Conservation (phyloP, 2,329 filamentous ascomycete species). For the Aspergillus piperis region DNA sequence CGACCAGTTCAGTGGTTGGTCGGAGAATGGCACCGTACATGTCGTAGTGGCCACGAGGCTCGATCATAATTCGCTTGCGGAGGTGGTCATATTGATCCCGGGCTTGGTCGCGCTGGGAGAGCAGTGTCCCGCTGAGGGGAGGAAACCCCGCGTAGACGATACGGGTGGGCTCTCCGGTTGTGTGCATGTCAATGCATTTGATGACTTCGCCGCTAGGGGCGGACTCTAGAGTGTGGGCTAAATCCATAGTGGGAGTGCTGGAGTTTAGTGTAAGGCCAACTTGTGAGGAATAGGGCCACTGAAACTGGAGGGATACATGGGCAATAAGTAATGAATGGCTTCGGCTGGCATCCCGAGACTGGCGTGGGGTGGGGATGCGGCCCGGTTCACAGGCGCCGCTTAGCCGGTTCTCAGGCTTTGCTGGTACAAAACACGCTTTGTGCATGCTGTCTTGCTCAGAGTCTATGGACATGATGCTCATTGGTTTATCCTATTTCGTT, state of each 20-base stretch:
- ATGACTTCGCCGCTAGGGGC: constrained; percentile 14
- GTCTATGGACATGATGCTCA: too few species aligned
- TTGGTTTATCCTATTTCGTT: too few species aligned
- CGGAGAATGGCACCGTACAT: constrained; percentile 55
- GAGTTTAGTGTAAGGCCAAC: too few species aligned
- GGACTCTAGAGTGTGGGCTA: constrained; percentile 12
- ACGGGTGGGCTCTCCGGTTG: constrained; percentile 52
- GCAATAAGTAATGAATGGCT: too few species aligned
- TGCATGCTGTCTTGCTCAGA: too few species aligned
- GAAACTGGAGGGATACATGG: too few species aligned
- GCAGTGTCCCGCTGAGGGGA: constrained; percentile 41
- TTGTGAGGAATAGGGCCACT: too few species aligned
- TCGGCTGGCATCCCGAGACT: too few species aligned
- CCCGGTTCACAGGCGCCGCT: too few species aligned
- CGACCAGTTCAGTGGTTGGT: constrained; percentile 46
- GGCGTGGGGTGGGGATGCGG: too few species aligned
- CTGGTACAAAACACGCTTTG: too few species aligned
- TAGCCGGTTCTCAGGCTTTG: too few species aligned
- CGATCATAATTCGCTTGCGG: constrained; percentile 46
- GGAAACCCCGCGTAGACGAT: constrained; percentile 50
- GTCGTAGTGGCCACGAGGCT: constrained; percentile 54
- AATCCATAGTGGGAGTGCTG: constrained; percentile 14
- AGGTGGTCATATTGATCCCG: constrained; percentile 43
- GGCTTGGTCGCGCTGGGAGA: constrained; percentile 44
- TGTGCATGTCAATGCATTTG: constrained; percentile 49